phyloP scores from a whole-genome alignment of 192 early-diverging fungal genomes.

The Coemansia nantahalensis region DNA sequence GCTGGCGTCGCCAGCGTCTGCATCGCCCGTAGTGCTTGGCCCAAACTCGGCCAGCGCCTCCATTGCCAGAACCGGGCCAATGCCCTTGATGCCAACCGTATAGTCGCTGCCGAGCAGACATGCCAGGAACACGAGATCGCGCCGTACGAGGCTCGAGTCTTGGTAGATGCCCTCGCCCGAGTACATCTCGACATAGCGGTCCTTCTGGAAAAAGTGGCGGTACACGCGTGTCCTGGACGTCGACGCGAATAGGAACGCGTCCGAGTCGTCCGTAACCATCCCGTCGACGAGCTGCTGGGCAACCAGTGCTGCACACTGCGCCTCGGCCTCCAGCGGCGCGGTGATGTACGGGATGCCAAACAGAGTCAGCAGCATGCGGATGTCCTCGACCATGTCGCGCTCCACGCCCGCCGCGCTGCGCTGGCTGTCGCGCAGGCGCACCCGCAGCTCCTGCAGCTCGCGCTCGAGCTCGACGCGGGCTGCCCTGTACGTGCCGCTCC shows the following conservation, averaged over 20 bases:
- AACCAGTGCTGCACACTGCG: slow-evolving; percentile 84
- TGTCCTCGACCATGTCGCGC: slow-evolving; percentile 50
- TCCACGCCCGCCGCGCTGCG: slow-evolving; percentile 38
- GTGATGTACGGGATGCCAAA: slow-evolving; percentile 95
- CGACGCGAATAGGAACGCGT: slow-evolving; percentile 93
- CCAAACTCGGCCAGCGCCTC: slow-evolving; percentile 83
- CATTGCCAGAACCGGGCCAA: slow-evolving; percentile 86
- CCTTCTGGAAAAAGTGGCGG: slow-evolving; percentile 91
- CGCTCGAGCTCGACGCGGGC: slow-evolving; percentile 33
- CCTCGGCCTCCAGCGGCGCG: slow-evolving; percentile 97
- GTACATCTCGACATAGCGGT: slow-evolving; percentile 89
- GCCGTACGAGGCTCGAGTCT: slow-evolving; percentile 65
- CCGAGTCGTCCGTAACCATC: slow-evolving; percentile 95
- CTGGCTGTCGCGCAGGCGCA: slow-evolving; percentile 27
- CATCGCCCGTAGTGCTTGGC: slow-evolving; percentile 14
- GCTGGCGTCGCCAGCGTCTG: slow-evolving; percentile 1
- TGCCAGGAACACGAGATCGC: slow-evolving; percentile 78
- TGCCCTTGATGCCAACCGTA: slow-evolving; percentile 80
- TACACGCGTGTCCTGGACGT: slow-evolving; percentile 59
- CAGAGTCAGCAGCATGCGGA: slow-evolving; percentile 71
- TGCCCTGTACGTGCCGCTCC: background rate
- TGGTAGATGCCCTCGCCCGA: slow-evolving; percentile 58
- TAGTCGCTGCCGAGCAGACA: slow-evolving; percentile 98
- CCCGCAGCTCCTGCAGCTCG: slow-evolving; percentile 27
- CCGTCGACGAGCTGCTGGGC: slow-evolving; percentile 76